phyloP scores from a whole-genome alignment of 495 filamentous ascomycete species.

The Xylaria bambusicola region DNA sequence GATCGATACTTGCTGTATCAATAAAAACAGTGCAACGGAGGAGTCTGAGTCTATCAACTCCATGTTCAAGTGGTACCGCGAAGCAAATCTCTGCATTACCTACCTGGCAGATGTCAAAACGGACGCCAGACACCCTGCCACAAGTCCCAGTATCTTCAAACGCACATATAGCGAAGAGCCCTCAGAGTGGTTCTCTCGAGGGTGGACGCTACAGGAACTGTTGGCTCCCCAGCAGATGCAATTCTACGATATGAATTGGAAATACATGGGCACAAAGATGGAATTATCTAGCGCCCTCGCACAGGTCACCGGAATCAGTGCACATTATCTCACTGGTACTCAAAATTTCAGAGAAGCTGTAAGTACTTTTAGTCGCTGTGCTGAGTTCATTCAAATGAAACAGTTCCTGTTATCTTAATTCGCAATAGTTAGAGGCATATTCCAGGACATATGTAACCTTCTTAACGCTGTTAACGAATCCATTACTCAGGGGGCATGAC shows the following conservation, averaged over 20 bases:
- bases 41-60: slow-evolving; percentile 21
- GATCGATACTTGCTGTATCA: slow-evolving; percentile 32
- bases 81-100: slow-evolving; percentile 27
- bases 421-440: too few species aligned
- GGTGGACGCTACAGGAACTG: slow-evolving; percentile 45
- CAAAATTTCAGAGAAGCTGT: background rate
- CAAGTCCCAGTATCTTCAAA: background rate
- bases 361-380: background rate
- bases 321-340: slow-evolving; percentile 5
- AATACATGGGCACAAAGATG: slow-evolving; percentile 26
- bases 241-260: slow-evolving; percentile 37
- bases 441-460: too few species aligned
- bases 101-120: slow-evolving; percentile 25
- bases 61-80: slow-evolving; percentile 12
- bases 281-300: background rate
- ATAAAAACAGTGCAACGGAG: slow-evolving; percentile 14
- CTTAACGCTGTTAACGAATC: too few species aligned
- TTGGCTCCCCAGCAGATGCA: slow-evolving; percentile 31
- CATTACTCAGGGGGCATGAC: too few species aligned
- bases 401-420: too few species aligned
- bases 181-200: slow-evolving; percentile 40
- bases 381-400: too few species aligned
- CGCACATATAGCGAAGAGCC: background rate
- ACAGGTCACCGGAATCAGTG: slow-evolving; percentile 1
- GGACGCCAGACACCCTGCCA: background rate